phyloP scores from a whole-genome alignment of 169 alveolate species.

The Plasmodium gaboni region DNA sequence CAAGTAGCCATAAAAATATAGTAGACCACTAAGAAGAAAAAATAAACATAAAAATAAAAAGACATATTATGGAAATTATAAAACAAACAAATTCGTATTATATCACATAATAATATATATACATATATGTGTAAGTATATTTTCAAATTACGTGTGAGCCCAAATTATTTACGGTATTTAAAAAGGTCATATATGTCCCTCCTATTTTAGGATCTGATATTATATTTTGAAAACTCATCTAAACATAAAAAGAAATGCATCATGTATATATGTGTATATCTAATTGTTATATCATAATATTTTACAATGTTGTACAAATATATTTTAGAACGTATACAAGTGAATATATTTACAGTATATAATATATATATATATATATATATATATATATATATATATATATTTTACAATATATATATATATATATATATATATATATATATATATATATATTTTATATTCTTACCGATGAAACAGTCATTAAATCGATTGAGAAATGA shows the following conservation, averaged over 20 bases:
- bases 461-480: slow-evolving; percentile 72
- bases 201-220: slow-evolving; percentile 89
- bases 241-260: slow-evolving; percentile 25
- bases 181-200: slow-evolving; percentile 90
- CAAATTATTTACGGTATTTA: slow-evolving; percentile 87
- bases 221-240: slow-evolving; percentile 83
- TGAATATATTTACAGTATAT: neutral
- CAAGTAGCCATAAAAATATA: slow-evolving; percentile 78
- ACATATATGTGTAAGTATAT: neutral
- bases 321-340: neutral
- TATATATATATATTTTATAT: neutral
- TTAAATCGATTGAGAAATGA: slow-evolving; percentile 62
- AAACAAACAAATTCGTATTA: neutral
- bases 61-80: neutral
- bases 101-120: neutral
- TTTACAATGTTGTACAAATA: neutral
- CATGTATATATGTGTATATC: neutral
- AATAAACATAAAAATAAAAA: slow-evolving; percentile 1
- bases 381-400: neutral
- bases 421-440: neutral
- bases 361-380: neutral
- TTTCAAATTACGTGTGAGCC: slow-evolving; percentile 79
- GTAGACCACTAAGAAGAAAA: slow-evolving; percentile 72
- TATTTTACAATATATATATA: neutral
- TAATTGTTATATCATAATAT: neutral